Evolutionary conservation across 2,329 filamentous ascomycete species (phyloP).

Genomic region (Diaporthe amygdali): DNA sequence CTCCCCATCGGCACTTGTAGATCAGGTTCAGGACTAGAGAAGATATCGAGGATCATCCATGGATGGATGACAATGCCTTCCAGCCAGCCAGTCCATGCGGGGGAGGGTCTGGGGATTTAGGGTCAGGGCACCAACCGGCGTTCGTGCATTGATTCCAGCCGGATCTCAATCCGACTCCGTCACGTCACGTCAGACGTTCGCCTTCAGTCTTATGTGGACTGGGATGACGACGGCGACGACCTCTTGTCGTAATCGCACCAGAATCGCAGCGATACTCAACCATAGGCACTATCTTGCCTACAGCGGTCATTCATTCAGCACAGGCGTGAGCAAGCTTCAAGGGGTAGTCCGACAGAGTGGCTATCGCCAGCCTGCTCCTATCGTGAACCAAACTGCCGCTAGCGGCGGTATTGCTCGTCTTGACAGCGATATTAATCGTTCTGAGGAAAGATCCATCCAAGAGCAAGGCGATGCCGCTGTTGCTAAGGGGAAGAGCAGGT

Average conservation of each 20-base stretch:
- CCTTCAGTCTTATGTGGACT: neutral
- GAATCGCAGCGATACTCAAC: neutral
- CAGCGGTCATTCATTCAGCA: neutral
- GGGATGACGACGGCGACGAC: neutral
- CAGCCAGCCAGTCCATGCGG: too few relatives aligned
- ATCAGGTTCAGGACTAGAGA: neutral
- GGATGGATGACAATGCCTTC: neutral
- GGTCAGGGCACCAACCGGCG: neutral
- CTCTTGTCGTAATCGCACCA: neutral
- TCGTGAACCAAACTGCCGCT: neutral
- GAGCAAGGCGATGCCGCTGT: neutral
- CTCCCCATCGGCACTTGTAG: neutral
- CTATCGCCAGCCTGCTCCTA: neutral
- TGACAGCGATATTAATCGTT: neutral
- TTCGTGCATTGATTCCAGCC: neutral
- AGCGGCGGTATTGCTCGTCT: neutral
- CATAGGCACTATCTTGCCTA: neutral
- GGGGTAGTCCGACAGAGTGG: neutral
- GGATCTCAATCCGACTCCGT: conserved; percentile 2
- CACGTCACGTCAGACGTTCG: neutral
- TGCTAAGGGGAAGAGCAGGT: neutral
- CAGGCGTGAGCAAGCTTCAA: neutral
- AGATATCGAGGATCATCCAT: neutral
- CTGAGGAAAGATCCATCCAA: too few relatives aligned
- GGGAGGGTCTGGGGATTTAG: neutral